Base-by-base conservation (phyloP, 1,139 yeast genomes). In the Candida gigantensis region DNA sequence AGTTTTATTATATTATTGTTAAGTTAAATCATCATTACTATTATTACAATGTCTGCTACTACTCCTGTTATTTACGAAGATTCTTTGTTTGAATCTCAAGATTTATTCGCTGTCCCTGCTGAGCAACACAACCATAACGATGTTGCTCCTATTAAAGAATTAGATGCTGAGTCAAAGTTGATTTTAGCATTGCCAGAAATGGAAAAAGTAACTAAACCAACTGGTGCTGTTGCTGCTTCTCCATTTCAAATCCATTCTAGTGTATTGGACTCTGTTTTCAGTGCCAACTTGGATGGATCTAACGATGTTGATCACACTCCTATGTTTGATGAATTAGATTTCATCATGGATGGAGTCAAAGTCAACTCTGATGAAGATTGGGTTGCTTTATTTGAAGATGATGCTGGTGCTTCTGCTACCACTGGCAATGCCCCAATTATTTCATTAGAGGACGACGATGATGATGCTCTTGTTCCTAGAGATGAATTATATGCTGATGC, bases 231-330 rank as follows among this genome's bases (percentile, higher is more conserved):
- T n/a, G 28, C 39, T 29, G 45, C 42, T 30, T 47, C 56, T 34
- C 77, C 81, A 16, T 60, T 74, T 48, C 72, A 74, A 46, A 64
- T 80, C 51, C 83, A 79, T 53, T 66, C 82, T 25, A 72, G 77
- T 37, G 76, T 79, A 32, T 68, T 81, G 42, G 84, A 80, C 44
- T 78, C 84, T 10, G 79, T 81, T 34, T 81, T 82, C 53, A 67
- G 73, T 51, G 65, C 70, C 44, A 65, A 73, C 31, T 61, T 72
- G 45, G 74, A 68, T 44, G 70, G 60, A 36, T 23, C 36, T 11
- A 71, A 71, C 40, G 47, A 55, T 36, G 65, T 58, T 40, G 72
- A 72, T 40, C 68, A 74, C 32, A 72, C 84, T 52, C 87, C 89
- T 53, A 77, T 81, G 84, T 81, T 82, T 62, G 81, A 69, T 47